These are phyloP conservation scores for Cavenderia fasciculata DNA, from an alignment of 78 protist species.

Conservation along the genomic window DNA sequence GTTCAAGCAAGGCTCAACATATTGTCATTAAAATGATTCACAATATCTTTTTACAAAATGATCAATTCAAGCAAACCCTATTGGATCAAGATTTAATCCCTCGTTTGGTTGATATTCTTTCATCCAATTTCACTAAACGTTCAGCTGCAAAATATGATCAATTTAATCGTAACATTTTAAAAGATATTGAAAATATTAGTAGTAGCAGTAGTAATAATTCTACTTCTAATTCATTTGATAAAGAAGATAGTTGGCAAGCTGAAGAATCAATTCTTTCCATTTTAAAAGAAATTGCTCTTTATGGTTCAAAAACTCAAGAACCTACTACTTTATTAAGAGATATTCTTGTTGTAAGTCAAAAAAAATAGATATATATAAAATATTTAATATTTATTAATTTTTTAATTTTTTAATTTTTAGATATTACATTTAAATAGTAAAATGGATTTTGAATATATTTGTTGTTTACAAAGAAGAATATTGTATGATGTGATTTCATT, in stretches of 20 bases:
- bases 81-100: slow-evolving; percentile 54
- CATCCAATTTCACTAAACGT: slow-evolving; percentile 35
- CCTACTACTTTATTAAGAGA: slow-evolving; percentile 22
- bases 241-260: slow-evolving; percentile 41
- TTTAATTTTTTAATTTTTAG: no score
- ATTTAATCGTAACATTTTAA: no score
- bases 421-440: slow-evolving; percentile 42
- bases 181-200: no score
- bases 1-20: slow-evolving; percentile 26
- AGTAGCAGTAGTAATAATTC: no score
- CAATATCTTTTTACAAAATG: slow-evolving; percentile 48
- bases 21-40: slow-evolving; percentile 63
- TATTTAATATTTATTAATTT: no score
- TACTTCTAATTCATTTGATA: no score
- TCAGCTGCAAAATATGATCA: background rate
- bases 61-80: slow-evolving; percentile 10
- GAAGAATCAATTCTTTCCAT: slow-evolving; percentile 57
- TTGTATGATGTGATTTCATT: slow-evolving; percentile 59
- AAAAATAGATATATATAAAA: background rate
- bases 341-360: slow-evolving; percentile 2
- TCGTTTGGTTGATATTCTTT: slow-evolving; percentile 34
- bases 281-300: slow-evolving; percentile 47
- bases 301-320: slow-evolving; percentile 56
- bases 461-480: slow-evolving; percentile 42
- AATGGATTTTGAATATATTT: slow-evolving; percentile 63